Evolutionary conservation across 306 rosid species (phyloP).

Genomic region (Dalbergia oliveri): DNA sequence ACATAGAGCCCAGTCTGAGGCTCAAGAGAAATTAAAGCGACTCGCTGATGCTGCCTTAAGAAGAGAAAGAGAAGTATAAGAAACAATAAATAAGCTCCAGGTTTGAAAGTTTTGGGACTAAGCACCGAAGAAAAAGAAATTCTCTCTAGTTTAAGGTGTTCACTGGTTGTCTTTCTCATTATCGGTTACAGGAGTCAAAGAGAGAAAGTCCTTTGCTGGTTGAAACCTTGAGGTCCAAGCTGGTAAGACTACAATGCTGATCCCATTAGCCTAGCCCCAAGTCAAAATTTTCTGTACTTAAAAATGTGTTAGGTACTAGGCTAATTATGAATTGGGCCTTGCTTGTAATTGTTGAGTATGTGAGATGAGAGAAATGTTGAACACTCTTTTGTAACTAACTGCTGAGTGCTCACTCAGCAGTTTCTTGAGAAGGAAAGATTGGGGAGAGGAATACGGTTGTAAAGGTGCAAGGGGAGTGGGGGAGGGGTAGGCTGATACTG

Average conservation of each 20-base stretch:
- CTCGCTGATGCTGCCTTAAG: constrained; percentile 67
- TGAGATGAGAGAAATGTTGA: too few species aligned
- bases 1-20: constrained; percentile 83
- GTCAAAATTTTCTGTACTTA: constrained; percentile 14
- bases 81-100: constrained; percentile 81
- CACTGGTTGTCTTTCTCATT: constrained; percentile 31
- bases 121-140: constrained; percentile 2
- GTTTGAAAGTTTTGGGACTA: constrained; percentile 53
- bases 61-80: constrained; percentile 84
- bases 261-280: constrained; percentile 23
- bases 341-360: too few species aligned
- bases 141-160: constrained; percentile 32
- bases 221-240: constrained; percentile 86
- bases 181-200: constrained; percentile 75
- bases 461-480: too few species aligned
- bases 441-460: too few species aligned
- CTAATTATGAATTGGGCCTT: too few species aligned
- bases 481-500: too few species aligned
- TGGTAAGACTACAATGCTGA: constrained; percentile 63
- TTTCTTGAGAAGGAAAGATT: too few species aligned
- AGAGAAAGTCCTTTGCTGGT: constrained; percentile 71
- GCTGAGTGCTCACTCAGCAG: too few species aligned
- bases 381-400: too few species aligned
- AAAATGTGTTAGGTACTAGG: not conserved
- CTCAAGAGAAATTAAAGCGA: constrained; percentile 80